These are phyloP conservation scores for Microcyclosporella mali DNA, from an alignment of 2,329 filamentous ascomycete genomes.

Conservation along the genomic window DNA sequence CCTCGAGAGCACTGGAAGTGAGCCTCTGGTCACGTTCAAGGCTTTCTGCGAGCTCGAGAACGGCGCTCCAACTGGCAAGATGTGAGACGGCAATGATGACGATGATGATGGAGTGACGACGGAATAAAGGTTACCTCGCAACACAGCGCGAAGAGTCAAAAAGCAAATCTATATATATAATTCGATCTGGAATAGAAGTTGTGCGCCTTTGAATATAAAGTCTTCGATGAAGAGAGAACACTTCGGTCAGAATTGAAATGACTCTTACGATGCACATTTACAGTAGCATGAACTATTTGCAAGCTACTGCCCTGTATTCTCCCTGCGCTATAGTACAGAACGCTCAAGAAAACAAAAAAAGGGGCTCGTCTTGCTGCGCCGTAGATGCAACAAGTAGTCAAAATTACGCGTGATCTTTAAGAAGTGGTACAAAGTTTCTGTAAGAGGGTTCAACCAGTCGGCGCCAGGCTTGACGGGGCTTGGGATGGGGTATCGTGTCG, in stretches of 20 bases:
- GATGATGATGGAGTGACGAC: too few species aligned
- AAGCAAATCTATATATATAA: background rate
- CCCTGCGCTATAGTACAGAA: too few species aligned
- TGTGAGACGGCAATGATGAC: constrained; percentile 2
- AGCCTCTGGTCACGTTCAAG: constrained; percentile 81
- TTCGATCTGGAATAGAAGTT: background rate
- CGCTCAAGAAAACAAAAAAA: too few species aligned
- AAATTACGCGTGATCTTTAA: too few species aligned
- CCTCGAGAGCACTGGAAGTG: constrained; percentile 61
- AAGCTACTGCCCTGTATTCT: too few species aligned
- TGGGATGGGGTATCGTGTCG: background rate
- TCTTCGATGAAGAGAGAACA: too few species aligned
- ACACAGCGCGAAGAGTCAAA: background rate
- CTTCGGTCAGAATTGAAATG: too few species aligned
- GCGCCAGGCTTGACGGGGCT: constrained; percentile 3
- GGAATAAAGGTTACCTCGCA: background rate
- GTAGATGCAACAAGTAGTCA: too few species aligned
- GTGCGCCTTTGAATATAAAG: background rate
- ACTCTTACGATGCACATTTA: too few species aligned
- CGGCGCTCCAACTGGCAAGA: constrained; percentile 11
- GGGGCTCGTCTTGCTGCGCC: too few species aligned
- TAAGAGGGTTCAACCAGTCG: background rate
- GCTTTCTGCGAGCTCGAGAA: constrained; percentile 37
- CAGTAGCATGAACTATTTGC: too few species aligned
- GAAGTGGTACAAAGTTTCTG: too few species aligned